Evolutionary conservation across 1,284 basidiomycete species (phyloP), one percentile per base, ranked within the genome.

Genomic region (Papiliotrema flavescens): DNA sequence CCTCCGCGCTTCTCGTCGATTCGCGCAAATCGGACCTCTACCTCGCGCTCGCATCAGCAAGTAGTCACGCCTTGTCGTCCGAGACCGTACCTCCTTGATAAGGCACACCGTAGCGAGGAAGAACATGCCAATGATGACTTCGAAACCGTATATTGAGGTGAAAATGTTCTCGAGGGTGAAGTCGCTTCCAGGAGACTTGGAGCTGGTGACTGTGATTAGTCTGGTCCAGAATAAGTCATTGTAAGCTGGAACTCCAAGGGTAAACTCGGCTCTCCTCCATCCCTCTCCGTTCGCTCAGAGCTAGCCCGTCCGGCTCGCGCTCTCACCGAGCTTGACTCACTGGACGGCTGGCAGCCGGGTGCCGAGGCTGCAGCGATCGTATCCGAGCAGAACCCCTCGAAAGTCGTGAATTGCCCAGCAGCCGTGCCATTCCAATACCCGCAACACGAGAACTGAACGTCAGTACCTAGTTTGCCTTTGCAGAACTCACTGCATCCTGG

Each of bases 1-100:
- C 87, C 87, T 58, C 88, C 89, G 61, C 87, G 85, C 78, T 92
- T 93, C 57, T 83, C 82, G 65, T 92, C 89, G 62, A 92, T 92
- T 77, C 80, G 86, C 79, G 83, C 85, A 81, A 92, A 91, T 37
- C 90, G 84, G 61, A 88, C 86, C 54, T 83, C 80, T 74, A 90
- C 86, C 68, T 85, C 78, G 63, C 88, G 82, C 88, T 90, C 77
- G 6, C 4, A 17, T 50, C 32, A 55, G 40, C 17, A 3, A 13
- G 47, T 28, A 35, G 47, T 56, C 50, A 42, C 51, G 17, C 19
- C 46, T 19, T 8, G 3, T 37, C 39, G 19, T 15, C 20, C 20
- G 11, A 14, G n/a, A 45, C 53, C 60, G 53, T 34, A 87, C 88
- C 82, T 83, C 85, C 69, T 87, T 89, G 71, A 93, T 90, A 49